Percentiles rank a stretch among this genome's conserved stretches.
phyloP scores from a whole-genome alignment of 129 eudicot species.

The Helichrysum umbraculigerum region DNA sequence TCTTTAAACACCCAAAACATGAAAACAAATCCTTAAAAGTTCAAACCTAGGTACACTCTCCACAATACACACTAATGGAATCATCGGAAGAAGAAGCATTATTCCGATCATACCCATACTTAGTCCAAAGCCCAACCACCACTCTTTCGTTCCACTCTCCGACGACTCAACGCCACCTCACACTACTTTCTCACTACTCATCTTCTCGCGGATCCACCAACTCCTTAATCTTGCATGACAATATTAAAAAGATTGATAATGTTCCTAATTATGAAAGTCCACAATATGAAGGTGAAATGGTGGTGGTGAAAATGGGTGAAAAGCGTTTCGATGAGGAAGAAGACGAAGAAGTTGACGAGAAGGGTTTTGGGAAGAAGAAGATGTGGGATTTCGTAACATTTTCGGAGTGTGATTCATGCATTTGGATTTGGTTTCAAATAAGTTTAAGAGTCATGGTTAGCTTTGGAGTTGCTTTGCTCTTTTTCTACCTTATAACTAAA shows the following conservation, averaged over 20 bases:
- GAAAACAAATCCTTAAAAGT: neutral
- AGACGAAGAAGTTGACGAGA: slow-evolving; percentile 31
- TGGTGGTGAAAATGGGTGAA: slow-evolving; percentile 24
- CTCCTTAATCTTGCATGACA: slow-evolving; percentile 41
- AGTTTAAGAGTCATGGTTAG: slow-evolving; percentile 65
- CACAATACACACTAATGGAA: slow-evolving; percentile 24
- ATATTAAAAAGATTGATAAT: slow-evolving; percentile 24
- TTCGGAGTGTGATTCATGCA: slow-evolving; percentile 47
- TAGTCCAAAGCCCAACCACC: slow-evolving; percentile 69
- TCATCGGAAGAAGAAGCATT: slow-evolving; percentile 69
- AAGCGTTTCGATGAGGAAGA: slow-evolving; percentile 20
- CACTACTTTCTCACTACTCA: slow-evolving; percentile 65
- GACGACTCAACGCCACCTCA: slow-evolving; percentile 30
- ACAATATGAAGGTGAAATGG: neutral
- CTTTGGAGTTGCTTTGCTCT: slow-evolving; percentile 60
- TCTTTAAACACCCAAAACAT: neutral
- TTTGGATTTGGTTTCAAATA: slow-evolving; percentile 73
- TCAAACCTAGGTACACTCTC: slow-evolving; percentile 7
- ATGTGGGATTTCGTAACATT: slow-evolving; percentile 49
- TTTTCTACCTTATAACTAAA: slow-evolving; percentile 68
- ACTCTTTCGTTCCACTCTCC: slow-evolving; percentile 26
- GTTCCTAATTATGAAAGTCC: slow-evolving; percentile 28
- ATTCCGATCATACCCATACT: slow-evolving; percentile 58
- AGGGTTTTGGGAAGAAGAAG: slow-evolving; percentile 39
- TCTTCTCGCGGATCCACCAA: slow-evolving; percentile 69